Evolutionary conservation across 208 protist genomes (phyloP).

Genomic region (Trypanosoma vivax): DNA sequence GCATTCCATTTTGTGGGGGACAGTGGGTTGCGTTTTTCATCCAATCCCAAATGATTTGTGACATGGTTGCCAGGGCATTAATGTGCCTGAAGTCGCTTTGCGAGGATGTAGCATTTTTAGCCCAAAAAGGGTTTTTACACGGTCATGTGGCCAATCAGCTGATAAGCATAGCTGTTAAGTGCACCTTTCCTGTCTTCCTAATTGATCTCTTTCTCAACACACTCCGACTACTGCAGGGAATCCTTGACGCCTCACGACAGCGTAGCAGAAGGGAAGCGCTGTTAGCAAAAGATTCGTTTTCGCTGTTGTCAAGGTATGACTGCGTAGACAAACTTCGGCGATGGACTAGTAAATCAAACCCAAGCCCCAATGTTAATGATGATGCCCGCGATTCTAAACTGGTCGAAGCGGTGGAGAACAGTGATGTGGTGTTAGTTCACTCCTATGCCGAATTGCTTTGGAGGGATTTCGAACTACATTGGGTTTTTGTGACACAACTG

Average conservation of each 20-base stretch:
- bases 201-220: conserved; percentile 88
- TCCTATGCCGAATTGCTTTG: conserved; percentile 81
- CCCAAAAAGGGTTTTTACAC: conserved; percentile 88
- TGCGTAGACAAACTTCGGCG: conserved; percentile 78
- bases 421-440: conserved; percentile 64
- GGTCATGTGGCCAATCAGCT: conserved; percentile 74
- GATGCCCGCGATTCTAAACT: conserved; percentile 7
- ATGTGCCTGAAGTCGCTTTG: conserved; percentile 83
- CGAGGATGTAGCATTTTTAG: conserved; percentile 81
- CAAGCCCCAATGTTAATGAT: conserved; percentile 8
- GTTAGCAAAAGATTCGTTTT: conserved; percentile 78
- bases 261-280: conserved; percentile 40
- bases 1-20: conserved; percentile 69
- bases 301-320: conserved; percentile 81
- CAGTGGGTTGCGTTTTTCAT: conserved; percentile 83
- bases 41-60: conserved; percentile 88
- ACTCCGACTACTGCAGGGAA: conserved; percentile 75
- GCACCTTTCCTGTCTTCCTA: conserved; percentile 68
- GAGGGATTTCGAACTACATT: conserved; percentile 88
- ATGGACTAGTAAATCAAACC: conserved; percentile 21
- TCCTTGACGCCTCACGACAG: conserved; percentile 60
- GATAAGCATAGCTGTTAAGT: conserved; percentile 63
- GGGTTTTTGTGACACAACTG: conserved; percentile 82
- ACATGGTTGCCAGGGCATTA: conserved; percentile 74
- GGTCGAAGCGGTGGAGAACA: conserved; percentile 17